phyloP scores from a whole-genome alignment of 192 early-diverging fungal genomes.

The Coemansia sp. region DNA sequence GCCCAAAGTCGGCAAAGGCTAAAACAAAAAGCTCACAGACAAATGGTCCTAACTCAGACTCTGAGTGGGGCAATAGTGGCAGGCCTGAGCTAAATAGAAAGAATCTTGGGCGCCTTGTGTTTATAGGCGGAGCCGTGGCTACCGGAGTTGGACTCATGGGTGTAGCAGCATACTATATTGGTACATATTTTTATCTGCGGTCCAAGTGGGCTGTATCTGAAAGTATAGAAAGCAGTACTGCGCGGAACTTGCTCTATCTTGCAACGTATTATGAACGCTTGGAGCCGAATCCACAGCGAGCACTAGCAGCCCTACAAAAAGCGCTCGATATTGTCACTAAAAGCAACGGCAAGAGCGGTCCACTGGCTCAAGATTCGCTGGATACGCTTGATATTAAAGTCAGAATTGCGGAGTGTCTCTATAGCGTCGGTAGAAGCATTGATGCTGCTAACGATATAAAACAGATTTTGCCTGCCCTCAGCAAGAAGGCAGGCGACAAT shows the following conservation, averaged over 20 bases:
- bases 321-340: conserved; percentile 16
- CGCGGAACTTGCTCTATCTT: conserved; percentile 26
- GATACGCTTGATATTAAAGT: conserved; percentile 28
- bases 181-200: conserved; percentile 30
- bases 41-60: not conserved
- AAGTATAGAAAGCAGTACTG: conserved; percentile 12
- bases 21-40: not conserved
- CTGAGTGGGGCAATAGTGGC: conserved; percentile 8
- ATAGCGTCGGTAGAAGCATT: conserved; percentile 5
- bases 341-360: not conserved
- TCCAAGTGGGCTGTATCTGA: conserved; percentile 26
- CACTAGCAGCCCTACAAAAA: conserved; percentile 19
- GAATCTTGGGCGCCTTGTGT: conserved; percentile 11
- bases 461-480: conserved; percentile 9
- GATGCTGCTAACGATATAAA: conserved; percentile 13
- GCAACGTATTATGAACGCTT: conserved; percentile 35
- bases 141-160: conserved; percentile 15
- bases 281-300: conserved; percentile 13
- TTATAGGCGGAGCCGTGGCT: conserved; percentile 8
- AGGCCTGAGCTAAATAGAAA: conserved; percentile 19
- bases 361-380: conserved; percentile 10
- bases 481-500: not conserved
- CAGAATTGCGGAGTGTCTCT: conserved; percentile 33
- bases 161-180: conserved; percentile 17
- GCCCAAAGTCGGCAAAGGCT: conserved; percentile 7